Conservation (phyloP, 2,329 filamentous ascomycete genomes). For the Nigrospora osmanthi region DNA sequence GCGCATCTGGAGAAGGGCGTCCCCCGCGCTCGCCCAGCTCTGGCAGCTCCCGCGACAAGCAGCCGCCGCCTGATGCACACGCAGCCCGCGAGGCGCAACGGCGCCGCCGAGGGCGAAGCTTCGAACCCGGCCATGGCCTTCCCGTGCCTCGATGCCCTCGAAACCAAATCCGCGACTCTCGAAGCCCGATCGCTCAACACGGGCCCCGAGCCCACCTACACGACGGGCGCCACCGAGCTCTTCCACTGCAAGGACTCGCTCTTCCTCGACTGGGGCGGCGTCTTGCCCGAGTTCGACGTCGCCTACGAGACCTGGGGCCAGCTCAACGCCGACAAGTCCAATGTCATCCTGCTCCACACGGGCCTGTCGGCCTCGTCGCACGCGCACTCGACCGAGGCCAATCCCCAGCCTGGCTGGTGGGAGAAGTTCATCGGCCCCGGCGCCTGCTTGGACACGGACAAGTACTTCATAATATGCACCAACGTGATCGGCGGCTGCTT, state of each 20-base stretch:
- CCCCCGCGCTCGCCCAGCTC: not conserved
- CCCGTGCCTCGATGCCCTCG: slow-evolving; percentile 80
- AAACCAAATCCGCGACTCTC: slow-evolving; percentile 69
- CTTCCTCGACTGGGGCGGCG: slow-evolving; percentile 88
- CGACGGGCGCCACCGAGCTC: slow-evolving; percentile 71
- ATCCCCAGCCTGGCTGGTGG: slow-evolving; percentile 94
- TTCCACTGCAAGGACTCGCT: slow-evolving; percentile 71
- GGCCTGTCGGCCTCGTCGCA: slow-evolving; percentile 96
- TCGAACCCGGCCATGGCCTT: slow-evolving; percentile 85
- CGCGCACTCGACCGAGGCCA: slow-evolving; percentile 81
- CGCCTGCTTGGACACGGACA: slow-evolving; percentile 77
- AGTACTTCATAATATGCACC: slow-evolving; percentile 90
- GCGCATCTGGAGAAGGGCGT: not conserved
- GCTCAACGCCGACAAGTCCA: slow-evolving; percentile 72
- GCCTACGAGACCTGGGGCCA: slow-evolving; percentile 91
- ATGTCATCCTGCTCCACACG: slow-evolving; percentile 87
- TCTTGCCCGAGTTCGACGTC: slow-evolving; percentile 80
- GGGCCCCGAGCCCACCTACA: slow-evolving; percentile 91
- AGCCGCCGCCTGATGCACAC: slow-evolving; percentile 14
- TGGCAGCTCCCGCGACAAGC: not conserved
- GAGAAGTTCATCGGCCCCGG: slow-evolving; percentile 95
- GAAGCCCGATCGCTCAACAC: slow-evolving; percentile 58
- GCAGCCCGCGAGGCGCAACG: slow-evolving; percentile 12
- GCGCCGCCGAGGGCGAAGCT: slow-evolving; percentile 26
- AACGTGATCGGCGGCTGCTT: slow-evolving; percentile 96